Conservation (phyloP, 208 protist genomes). For the Naegleria gruberi region DNA sequence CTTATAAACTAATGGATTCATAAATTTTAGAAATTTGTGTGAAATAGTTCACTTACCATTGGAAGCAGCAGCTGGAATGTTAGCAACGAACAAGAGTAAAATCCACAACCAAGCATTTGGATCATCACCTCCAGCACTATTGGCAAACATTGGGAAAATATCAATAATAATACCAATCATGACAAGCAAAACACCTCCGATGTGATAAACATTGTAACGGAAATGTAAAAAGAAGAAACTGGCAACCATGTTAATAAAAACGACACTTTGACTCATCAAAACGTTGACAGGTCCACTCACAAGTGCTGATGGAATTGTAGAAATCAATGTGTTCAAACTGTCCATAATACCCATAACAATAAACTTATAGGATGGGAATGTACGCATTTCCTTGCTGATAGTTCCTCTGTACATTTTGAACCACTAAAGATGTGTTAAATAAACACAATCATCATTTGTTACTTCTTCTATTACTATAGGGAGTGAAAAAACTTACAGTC, state of each 20-base stretch:
- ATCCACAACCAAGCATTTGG: conserved; percentile 2
- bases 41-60: neutral
- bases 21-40: too few species aligned
- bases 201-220: neutral
- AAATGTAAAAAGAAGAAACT: conserved; percentile 9
- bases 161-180: conserved; percentile 17
- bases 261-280: conserved; percentile 7
- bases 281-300: neutral
- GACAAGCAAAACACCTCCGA: neutral
- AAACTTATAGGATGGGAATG: conserved; percentile 8
- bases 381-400: neutral
- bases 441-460: too few species aligned
- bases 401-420: neutral
- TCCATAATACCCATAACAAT: conserved; percentile 20
- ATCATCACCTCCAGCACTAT: neutral
- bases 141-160: neutral
- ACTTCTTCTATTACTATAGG: too few species aligned
- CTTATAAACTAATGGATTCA: conserved; percentile 10
- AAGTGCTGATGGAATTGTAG: neutral
- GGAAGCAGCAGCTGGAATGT: neutral
- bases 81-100: neutral
- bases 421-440: too few species aligned
- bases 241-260: conserved; percentile 8
- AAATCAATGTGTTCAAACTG: neutral
- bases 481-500: neutral